These are phyloP conservation scores for Cymbopogon citratus DNA, from an alignment of 176 grass and related monocot genomes.

Conservation along the genomic window DNA sequence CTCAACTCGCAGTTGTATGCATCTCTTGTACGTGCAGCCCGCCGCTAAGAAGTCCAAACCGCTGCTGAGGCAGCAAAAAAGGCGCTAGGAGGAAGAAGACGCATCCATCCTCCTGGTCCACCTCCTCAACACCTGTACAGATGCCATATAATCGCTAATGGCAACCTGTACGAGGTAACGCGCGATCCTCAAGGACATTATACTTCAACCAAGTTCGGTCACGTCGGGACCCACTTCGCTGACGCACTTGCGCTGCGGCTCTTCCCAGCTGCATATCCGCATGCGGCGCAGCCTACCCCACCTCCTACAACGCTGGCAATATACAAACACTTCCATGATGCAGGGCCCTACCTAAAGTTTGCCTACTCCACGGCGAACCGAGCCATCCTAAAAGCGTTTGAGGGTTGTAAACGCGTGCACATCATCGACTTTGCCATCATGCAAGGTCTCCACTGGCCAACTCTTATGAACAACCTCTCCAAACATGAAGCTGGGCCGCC, in stretches of 20 bases:
- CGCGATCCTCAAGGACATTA: constrained; percentile 18
- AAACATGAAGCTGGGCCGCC: constrained; percentile 30
- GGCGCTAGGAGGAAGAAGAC: constrained; percentile 24
- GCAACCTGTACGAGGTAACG: constrained; percentile 26
- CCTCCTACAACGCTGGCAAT: neutral
- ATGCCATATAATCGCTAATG: constrained; percentile 37
- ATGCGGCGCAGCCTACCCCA: neutral
- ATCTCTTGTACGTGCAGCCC: too few species aligned
- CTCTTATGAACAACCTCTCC: constrained; percentile 42
- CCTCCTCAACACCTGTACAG: constrained; percentile 44
- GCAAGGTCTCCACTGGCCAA: constrained; percentile 59
- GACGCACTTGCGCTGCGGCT: constrained; percentile 56
- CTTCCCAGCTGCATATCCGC: constrained; percentile 14
- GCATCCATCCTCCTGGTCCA: constrained; percentile 36
- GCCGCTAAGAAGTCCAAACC: too few species aligned
- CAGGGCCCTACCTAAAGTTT: constrained; percentile 66
- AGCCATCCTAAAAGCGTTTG: constrained; percentile 50
- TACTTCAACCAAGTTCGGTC: constrained; percentile 55
- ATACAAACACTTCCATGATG: constrained; percentile 59
- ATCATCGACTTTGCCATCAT: constrained; percentile 53
- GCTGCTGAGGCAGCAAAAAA: neutral
- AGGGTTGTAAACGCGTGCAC: constrained; percentile 31
- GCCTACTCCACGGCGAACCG: constrained; percentile 61
- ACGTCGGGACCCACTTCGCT: constrained; percentile 57
- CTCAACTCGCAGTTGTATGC: too few species aligned